Conservation (phyloP, 2,329 filamentous ascomycete genomes). For the Massarina eburnea region DNA sequence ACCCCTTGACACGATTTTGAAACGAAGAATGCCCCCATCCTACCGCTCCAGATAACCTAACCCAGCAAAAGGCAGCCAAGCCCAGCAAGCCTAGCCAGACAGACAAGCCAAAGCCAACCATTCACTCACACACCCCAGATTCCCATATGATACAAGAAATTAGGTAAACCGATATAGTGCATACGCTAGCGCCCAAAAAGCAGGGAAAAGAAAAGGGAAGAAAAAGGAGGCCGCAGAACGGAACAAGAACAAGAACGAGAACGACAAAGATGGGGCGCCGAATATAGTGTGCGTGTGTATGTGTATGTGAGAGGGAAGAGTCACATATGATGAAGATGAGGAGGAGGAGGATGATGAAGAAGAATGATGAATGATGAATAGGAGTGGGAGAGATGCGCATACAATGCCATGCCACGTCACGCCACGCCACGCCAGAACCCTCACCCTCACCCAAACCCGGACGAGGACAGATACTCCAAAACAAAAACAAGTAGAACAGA, state of each 20-base stretch:
- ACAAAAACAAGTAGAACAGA: background rate
- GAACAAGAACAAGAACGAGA: background rate
- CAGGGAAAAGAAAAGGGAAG: conserved; percentile 3
- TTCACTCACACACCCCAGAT: background rate
- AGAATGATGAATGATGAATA: background rate
- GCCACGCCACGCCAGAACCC: too few species aligned
- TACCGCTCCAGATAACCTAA: too few species aligned
- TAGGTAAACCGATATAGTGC: conserved; percentile 16
- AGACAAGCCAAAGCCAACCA: background rate
- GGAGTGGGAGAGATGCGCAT: conserved; percentile 12
- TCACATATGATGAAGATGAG: too few species aligned
- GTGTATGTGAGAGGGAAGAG: too few species aligned
- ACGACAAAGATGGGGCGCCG: background rate
- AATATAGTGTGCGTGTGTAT: too few species aligned
- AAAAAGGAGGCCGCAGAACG: background rate
- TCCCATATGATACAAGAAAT: conserved; percentile 35
- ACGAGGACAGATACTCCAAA: background rate
- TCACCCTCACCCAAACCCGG: too few species aligned
- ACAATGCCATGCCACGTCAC: too few species aligned
- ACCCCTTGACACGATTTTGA: too few species aligned
- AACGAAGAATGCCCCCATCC: too few species aligned
- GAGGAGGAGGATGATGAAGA: background rate
- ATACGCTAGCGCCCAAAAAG: background rate
- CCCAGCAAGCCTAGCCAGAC: background rate
- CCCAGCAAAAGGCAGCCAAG: background rate